Evolutionary conservation across 192 early-diverging fungal genomes (phyloP).

Genomic region (Kickxella alabastrina): DNA sequence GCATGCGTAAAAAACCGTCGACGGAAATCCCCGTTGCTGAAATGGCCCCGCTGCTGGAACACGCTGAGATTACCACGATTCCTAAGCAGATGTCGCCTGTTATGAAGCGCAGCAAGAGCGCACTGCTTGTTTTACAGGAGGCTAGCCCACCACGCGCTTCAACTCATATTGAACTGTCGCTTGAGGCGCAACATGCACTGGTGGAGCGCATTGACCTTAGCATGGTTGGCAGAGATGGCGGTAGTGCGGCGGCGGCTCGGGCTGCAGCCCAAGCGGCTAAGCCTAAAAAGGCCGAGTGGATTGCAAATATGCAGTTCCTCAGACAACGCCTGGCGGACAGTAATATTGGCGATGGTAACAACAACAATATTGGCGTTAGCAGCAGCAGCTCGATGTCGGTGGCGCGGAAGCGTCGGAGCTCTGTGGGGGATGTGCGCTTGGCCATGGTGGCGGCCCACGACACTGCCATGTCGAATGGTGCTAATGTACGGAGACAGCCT

Average conservation of each 20-base stretch:
- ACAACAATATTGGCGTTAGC: background rate
- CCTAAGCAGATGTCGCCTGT: background rate
- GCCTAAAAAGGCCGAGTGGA: conserved; percentile 43
- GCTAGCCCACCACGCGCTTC: background rate
- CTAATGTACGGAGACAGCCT: background rate
- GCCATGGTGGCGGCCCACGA: conserved; percentile 7
- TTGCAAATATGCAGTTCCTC: conserved; percentile 38
- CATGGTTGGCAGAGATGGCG: too few relatives aligned
- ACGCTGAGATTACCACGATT: background rate
- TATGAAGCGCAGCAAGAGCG: conserved; percentile 27
- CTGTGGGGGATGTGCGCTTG: conserved; percentile 10
- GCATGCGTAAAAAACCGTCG: conserved; percentile 28
- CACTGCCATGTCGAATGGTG: background rate
- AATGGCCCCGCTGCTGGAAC: background rate
- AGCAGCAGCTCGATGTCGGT: background rate
- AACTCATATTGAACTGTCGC: too few relatives aligned
- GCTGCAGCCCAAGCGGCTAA: too few relatives aligned
- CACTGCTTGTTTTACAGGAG: conserved; percentile 1
- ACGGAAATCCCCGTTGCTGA: conserved; percentile 1
- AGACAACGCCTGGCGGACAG: conserved; percentile 33
- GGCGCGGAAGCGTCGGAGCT: conserved; percentile 24
- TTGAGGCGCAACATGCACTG: too few relatives aligned
- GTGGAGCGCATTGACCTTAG: too few relatives aligned
- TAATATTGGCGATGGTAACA: conserved; percentile 3
- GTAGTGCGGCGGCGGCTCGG: too few relatives aligned